Base-by-base conservation (phyloP, 1,139 yeast genomes). In the Nakaseomyces delphensis region DNA sequence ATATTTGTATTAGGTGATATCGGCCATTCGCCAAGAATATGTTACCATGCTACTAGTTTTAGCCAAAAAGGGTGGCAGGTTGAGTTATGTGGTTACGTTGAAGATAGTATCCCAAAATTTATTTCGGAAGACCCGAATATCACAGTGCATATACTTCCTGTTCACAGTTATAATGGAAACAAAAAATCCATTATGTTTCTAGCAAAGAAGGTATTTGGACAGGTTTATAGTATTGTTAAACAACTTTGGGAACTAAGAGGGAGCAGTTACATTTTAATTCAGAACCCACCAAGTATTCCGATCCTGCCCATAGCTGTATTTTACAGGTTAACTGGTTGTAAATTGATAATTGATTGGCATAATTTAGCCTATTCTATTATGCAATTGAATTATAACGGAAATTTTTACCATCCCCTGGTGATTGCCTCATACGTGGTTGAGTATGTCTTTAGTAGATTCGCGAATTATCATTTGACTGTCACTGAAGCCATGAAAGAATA, bases 11-110 rank as follows among this genome's bases (percentile, higher is more conserved):
- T 93, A 21, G 99, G 99, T 1, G 98, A 91, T 57, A 62, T 93
- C 43, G 96, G 96, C 11, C 94, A 89, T 56, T 89, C 97, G 1
- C 99, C 99, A 4, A 69, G 99, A 48, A 91, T 91, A 85, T 75
- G 83, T 54, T 84, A 91, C 62, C 99, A 93, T 61, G 95, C 95
- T 1, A 65, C 71, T 45, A 82, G 94, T 43, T 77, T 91, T 52
- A 74, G 84, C n/a, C 59, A 67, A 2, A 63, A 66, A 20, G 91
- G 86, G 1, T 82, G 81, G 60, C 70, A 71, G 39, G 98, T 93
- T 2, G 85, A 82, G 48, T 62, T 91, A 36, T 83, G 95, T 62
- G 98, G 98, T 0, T 91, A 89, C 59, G 56, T 77, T 2, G 93
- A 81, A 49, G 73, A 77, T 23, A 60, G 61, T 7, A 70, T 83